phyloP scores from a whole-genome alignment of 768 basidiomycete genomes.

The Rhizopogon salebrosus region DNA sequence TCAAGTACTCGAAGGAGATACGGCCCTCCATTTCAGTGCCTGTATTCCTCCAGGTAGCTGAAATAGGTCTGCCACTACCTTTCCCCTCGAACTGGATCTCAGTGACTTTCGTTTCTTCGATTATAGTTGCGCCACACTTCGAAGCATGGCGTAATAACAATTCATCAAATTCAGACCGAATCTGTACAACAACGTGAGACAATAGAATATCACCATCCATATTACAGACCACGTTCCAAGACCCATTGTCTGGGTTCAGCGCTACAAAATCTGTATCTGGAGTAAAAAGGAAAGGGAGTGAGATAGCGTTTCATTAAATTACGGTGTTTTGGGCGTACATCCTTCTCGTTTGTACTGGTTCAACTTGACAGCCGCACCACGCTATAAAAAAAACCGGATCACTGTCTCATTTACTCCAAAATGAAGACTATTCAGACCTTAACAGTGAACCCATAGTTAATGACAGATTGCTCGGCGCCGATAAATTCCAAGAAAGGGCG shows the following conservation, averaged over 20 bases:
- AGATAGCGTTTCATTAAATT: neutral
- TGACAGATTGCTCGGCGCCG: slow-evolving; percentile 48
- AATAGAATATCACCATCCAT: neutral
- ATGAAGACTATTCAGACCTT: slow-evolving; percentile 30
- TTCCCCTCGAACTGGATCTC: slow-evolving; percentile 21
- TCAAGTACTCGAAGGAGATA: slow-evolving; percentile 29
- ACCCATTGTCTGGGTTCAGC: slow-evolving; percentile 46
- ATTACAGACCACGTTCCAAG: slow-evolving; percentile 57
- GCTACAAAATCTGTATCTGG: slow-evolving; percentile 59
- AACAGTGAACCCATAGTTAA: slow-evolving; percentile 41
- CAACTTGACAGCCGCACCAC: slow-evolving; percentile 62
- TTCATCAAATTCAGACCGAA: slow-evolving; percentile 59
- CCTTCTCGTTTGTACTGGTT: slow-evolving; percentile 63
- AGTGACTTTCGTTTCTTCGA: slow-evolving; percentile 50
- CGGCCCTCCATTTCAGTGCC: slow-evolving; percentile 15
- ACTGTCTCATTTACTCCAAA: neutral
- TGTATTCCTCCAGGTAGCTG: slow-evolving; percentile 20
- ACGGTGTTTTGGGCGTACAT: slow-evolving; percentile 33
- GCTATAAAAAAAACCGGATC: slow-evolving; percentile 26
- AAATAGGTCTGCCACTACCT: slow-evolving; percentile 13
- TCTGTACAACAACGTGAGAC: slow-evolving; percentile 21
- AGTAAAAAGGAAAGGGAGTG: neutral
- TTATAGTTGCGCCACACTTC: slow-evolving; percentile 47
- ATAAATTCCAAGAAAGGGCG: slow-evolving; percentile 58
- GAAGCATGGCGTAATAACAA: slow-evolving; percentile 53